A percentile compares a stretch with the other conserved stretches of the same genome.
phyloP scores from a whole-genome alignment of 192 early-diverging fungal genomes.

The Coemansia sp. region DNA sequence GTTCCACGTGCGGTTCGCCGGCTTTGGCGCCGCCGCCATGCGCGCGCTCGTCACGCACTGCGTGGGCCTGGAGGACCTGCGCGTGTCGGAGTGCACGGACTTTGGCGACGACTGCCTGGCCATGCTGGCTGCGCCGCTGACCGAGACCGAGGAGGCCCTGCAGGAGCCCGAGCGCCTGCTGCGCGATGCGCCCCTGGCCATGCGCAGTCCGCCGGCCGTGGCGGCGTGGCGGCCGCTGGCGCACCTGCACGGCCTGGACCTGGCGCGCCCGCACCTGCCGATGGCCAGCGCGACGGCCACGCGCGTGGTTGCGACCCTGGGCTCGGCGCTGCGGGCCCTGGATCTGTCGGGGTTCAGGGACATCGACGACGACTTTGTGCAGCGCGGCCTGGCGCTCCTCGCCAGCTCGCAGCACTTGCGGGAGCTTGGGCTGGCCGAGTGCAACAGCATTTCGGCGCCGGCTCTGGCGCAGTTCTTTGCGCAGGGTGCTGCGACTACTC shows the following conservation, averaged over 20 bases:
- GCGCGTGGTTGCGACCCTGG: conserved; percentile 32
- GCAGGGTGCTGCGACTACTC: not conserved
- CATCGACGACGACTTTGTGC: conserved; percentile 34
- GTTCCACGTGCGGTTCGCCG: conserved; percentile 63
- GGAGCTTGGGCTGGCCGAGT: conserved; percentile 40
- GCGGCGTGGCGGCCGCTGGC: conserved; percentile 38
- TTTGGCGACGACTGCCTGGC: conserved; percentile 59
- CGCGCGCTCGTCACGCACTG: conserved; percentile 63
- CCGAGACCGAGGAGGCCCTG: conserved; percentile 30
- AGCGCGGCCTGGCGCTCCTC: conserved; percentile 13
- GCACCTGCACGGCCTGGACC: conserved; percentile 16
- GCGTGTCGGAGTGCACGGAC: conserved; percentile 62
- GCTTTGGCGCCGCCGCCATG: conserved; percentile 60
- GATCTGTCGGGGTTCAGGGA: conserved; percentile 44
- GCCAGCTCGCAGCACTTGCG: conserved; percentile 18
- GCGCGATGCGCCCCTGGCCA: not conserved
- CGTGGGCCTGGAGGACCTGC: conserved; percentile 61
- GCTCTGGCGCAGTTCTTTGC: conserved; percentile 37
- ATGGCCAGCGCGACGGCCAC: conserved; percentile 30
- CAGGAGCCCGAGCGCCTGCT: conserved; percentile 40
- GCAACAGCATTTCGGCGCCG: conserved; percentile 22
- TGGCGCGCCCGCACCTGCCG: conserved; percentile 26
- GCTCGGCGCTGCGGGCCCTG: conserved; percentile 29
- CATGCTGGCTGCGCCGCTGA: conserved; percentile 41
- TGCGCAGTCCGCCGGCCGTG: not conserved